Percentiles rank a stretch among this genome's conserved stretches.
Conservation (phyloP, 768 basidiomycete species). For the Mycena indigotica region DNA sequence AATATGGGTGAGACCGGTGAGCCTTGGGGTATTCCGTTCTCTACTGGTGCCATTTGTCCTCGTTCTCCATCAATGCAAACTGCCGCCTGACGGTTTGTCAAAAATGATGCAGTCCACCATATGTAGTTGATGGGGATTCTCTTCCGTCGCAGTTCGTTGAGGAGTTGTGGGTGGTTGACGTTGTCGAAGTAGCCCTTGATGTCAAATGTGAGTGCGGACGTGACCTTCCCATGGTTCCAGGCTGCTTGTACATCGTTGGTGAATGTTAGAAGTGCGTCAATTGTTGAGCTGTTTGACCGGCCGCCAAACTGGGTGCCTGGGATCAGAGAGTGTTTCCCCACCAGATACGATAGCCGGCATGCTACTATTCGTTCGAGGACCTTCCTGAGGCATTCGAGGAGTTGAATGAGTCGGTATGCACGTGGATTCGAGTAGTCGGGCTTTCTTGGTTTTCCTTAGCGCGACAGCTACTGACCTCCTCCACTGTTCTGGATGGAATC, state of each 20-base stretch:
- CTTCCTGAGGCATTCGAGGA: conserved; percentile 26
- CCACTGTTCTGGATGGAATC: conserved; percentile 30
- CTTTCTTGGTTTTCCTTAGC: conserved; percentile 38
- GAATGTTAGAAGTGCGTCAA: conserved; percentile 25
- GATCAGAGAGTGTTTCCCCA: conserved; percentile 26
- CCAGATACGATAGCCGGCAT: conserved; percentile 24
- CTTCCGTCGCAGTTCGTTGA: conserved; percentile 23
- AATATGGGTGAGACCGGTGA: conserved; percentile 32
- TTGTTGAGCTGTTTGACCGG: conserved; percentile 23
- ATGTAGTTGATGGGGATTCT: conserved; percentile 22
- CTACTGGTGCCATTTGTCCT: conserved; percentile 28
- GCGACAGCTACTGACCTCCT: conserved; percentile 29
- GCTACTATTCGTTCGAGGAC: conserved; percentile 31
- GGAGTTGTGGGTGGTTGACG: conserved; percentile 26
- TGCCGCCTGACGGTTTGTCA: conserved; percentile 25
- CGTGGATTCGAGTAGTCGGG: conserved; percentile 34
- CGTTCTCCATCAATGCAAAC: conserved; percentile 25
- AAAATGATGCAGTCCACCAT: conserved; percentile 26
- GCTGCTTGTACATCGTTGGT: conserved; percentile 27
- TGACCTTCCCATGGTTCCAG: conserved; percentile 25
- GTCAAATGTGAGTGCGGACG: conserved; percentile 28
- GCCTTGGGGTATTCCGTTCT: conserved; percentile 33
- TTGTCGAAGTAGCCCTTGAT: no score
- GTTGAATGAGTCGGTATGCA: conserved; percentile 35
- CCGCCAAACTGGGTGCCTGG: conserved; percentile 28